Evolutionary conservation across 441 rosid species (phyloP).

Genomic region (Raphanus hybrid): DNA sequence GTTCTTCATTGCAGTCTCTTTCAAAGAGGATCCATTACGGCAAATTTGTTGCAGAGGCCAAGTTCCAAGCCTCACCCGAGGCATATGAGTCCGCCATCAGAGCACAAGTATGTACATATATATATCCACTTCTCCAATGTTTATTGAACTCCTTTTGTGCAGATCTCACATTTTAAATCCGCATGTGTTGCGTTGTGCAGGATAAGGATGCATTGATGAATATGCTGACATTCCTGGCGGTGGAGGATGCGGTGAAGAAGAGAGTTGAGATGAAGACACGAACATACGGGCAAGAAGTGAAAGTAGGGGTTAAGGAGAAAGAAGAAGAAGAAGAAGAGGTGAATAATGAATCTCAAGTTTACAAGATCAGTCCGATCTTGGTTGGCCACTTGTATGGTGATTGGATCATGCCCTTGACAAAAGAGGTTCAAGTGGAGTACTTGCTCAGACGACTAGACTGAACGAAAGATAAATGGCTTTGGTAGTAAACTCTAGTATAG

Average conservation of each 20-base stretch:
- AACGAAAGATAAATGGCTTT: not conserved
- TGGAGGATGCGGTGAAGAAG: constrained; percentile 73
- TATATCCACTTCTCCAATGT: not conserved
- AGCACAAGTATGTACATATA: constrained; percentile 48
- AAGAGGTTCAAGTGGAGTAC: constrained; percentile 88
- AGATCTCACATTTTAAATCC: not conserved
- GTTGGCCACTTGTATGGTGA: constrained; percentile 74
- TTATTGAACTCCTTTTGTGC: not conserved
- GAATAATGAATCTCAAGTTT: constrained; percentile 50
- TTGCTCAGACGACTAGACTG: constrained; percentile 82
- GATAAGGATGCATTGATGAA: constrained; percentile 65
- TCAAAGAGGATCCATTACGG: constrained; percentile 96
- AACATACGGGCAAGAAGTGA: constrained; percentile 75
- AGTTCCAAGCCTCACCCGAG: constrained; percentile 70
- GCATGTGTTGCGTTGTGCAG: constrained; percentile 42
- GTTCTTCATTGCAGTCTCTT: constrained; percentile 59
- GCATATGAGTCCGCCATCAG: constrained; percentile 65
- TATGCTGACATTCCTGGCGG: constrained; percentile 68
- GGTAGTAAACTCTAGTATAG: constrained; percentile 18
- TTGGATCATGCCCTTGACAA: constrained; percentile 98
- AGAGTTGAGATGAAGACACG: constrained; percentile 80
- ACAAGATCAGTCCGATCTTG: constrained; percentile 78
- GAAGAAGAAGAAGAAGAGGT: constrained; percentile 30
- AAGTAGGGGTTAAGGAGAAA: constrained; percentile 40
- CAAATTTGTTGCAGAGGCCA: constrained; percentile 92